These are phyloP conservation scores for Pyronema domesticum DNA, from an alignment of 495 filamentous ascomycete species.

Conservation along the genomic window DNA sequence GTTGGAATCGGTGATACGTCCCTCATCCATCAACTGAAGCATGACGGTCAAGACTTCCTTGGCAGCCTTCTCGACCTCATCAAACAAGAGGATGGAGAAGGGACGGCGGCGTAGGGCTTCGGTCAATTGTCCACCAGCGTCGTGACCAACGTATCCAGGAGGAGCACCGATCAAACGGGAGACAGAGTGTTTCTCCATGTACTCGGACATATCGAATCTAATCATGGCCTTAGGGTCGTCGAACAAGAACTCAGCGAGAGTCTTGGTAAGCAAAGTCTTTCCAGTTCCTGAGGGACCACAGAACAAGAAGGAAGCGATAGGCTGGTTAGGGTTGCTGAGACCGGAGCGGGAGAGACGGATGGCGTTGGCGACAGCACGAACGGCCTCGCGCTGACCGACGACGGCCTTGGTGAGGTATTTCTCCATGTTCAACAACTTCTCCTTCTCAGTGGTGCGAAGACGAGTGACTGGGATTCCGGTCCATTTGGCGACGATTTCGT, in stretches of 20 bases:
- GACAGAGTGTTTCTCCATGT: constrained; percentile 91
- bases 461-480: constrained; percentile 92
- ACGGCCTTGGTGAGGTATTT: constrained; percentile 63
- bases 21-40: constrained; percentile 96
- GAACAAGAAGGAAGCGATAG: constrained; percentile 84
- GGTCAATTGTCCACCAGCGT: constrained; percentile 87
- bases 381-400: constrained; percentile 88
- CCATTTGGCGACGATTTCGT: constrained; percentile 91
- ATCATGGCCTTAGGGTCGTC: constrained; percentile 97
- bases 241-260: constrained; percentile 92
- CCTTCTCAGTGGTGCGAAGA: constrained; percentile 87
- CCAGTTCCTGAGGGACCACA: constrained; percentile 95
- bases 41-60: constrained; percentile 95
- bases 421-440: constrained; percentile 93
- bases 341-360: constrained; percentile 89
- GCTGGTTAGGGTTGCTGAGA: constrained; percentile 84
- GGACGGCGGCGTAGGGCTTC: constrained; percentile 82
- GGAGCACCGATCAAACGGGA: constrained; percentile 96
- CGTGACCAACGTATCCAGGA: constrained; percentile 91
- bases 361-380: constrained; percentile 79
- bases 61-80: constrained; percentile 95
- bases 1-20: constrained; percentile 95
- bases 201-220: constrained; percentile 98
- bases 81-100: constrained; percentile 94
- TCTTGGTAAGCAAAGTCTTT: constrained; percentile 93